Base-by-base conservation (phyloP, 805 yeast genomes). In the Starmerella apis region DNA sequence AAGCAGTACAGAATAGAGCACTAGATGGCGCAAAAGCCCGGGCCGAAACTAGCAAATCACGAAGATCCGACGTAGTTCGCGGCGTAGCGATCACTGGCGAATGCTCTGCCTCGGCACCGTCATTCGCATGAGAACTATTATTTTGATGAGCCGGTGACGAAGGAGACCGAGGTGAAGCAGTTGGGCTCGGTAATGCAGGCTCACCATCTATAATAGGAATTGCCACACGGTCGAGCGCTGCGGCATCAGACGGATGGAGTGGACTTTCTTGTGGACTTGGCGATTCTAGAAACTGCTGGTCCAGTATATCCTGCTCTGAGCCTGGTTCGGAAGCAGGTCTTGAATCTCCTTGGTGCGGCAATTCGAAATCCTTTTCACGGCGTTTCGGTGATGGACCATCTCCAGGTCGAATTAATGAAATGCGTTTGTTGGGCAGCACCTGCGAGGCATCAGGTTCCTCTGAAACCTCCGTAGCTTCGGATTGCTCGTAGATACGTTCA, bases 161-260 rank as follows among this genome's bases (percentile, higher is more conserved):
- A 11, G 56, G 57, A 2, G 59, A 47, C 20, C 58, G 30, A n/a
- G 58, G 58, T 13, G 56, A 51, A 8, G 59, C 59, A n/a, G 58
- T 55, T 6, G 59, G 59, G 45, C 59, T 55, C 9, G 51, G 54
- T 32, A 55, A 45, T 22, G 58, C 25, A 8, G 59, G 52, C 46
- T 51, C 51, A 9, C 31, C 37, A 25, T 41, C 44, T 3, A 16
- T 24, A 19, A 32, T 20, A 2, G 32, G 11, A 22, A 31, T 19
- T 3, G 30, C 9, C 37, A 32, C 23, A 22, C 36, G 30, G n/a
- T 24, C 39, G 36, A 24, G 7, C 5, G 7, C 42, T 3, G 20
- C 36, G 27, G 36, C 18, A 13, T 36, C 39, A 14, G 25, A 20
- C 1, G 33, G 14, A 24, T 41, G 33, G 11, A 32, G 23, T 16